Conservation (phyloP, 2,329 filamentous ascomycete genomes). For the Cladobotryum protrusum region DNA sequence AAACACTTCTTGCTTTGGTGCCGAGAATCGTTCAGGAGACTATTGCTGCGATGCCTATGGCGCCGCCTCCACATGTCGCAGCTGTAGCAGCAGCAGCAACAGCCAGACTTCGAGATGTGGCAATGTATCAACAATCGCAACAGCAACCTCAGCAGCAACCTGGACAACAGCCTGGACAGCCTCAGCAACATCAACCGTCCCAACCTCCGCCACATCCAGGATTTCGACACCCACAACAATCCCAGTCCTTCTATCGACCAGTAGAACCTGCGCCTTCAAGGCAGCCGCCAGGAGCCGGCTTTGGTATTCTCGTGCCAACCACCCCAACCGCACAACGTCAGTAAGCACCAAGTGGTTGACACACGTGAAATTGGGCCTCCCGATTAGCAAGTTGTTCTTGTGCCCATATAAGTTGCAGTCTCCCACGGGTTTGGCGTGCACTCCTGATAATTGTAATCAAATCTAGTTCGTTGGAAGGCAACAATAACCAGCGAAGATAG, state of each 20-base stretch:
- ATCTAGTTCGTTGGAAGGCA: too few species aligned
- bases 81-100: neutral
- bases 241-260: neutral
- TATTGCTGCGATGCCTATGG: neutral
- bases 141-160: neutral
- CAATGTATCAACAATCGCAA: neutral
- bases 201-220: neutral
- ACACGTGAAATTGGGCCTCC: neutral
- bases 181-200: neutral
- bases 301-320: neutral
- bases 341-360: neutral
- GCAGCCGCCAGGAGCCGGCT: neutral
- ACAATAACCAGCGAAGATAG: too few species aligned
- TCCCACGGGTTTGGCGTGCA: too few species aligned
- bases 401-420: too few species aligned
- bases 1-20: neutral
- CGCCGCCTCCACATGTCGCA: neutral
- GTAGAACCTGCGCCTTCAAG: neutral
- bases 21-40: conserved; percentile 2
- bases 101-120: neutral
- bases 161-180: neutral
- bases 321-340: neutral
- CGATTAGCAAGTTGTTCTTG: too few species aligned
- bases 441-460: too few species aligned
- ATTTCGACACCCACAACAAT: neutral